phyloP scores from a whole-genome alignment of 768 basidiomycete genomes.

The Mycena olivaceomarginata region DNA sequence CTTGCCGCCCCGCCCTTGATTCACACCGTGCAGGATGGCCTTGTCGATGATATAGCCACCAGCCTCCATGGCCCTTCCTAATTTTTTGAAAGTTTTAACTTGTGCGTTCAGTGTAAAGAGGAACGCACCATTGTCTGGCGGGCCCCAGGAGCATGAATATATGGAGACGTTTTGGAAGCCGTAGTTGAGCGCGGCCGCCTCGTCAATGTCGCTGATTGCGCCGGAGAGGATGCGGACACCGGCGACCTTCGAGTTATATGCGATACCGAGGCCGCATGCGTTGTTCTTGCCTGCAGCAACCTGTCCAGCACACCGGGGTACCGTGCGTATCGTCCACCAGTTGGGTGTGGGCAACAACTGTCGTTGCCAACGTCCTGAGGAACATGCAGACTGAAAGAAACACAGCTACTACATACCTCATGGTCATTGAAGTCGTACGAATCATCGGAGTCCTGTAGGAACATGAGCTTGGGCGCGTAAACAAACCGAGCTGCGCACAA shows the following conservation, averaged over 20 bases:
- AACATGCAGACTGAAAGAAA: no score
- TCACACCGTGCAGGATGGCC: slow-evolving; percentile 94
- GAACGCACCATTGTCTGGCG: slow-evolving; percentile 91
- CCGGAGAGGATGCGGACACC: slow-evolving; percentile 97
- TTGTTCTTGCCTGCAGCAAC: slow-evolving; percentile 82
- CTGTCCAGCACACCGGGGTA: slow-evolving; percentile 96
- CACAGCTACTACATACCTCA: slow-evolving; percentile 50
- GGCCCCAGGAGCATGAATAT: slow-evolving; percentile 99
- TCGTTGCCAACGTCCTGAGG: no score
- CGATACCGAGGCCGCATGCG: slow-evolving; percentile 95
- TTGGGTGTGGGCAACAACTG: slow-evolving; percentile 87
- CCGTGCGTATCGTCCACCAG: slow-evolving; percentile 96
- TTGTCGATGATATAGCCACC: slow-evolving; percentile 94
- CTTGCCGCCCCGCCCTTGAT: slow-evolving; percentile 91
- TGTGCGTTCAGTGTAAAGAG: neutral
- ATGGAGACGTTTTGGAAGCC: slow-evolving; percentile 94
- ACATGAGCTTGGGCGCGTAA: slow-evolving; percentile 53
- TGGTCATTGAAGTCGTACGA: slow-evolving; percentile 99
- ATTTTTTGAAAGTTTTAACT: neutral
- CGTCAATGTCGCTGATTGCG: slow-evolving; percentile 95
- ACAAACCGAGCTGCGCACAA: slow-evolving; percentile 74
- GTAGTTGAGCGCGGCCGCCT: slow-evolving; percentile 96
- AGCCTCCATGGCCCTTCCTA: slow-evolving; percentile 84
- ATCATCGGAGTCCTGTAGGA: slow-evolving; percentile 82
- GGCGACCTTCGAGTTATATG: slow-evolving; percentile 93